Evolutionary conservation across 306 rosid species (phyloP), one percentile per base, ranked within the genome.

Genomic region (Dicorynia guianensis): DNA sequence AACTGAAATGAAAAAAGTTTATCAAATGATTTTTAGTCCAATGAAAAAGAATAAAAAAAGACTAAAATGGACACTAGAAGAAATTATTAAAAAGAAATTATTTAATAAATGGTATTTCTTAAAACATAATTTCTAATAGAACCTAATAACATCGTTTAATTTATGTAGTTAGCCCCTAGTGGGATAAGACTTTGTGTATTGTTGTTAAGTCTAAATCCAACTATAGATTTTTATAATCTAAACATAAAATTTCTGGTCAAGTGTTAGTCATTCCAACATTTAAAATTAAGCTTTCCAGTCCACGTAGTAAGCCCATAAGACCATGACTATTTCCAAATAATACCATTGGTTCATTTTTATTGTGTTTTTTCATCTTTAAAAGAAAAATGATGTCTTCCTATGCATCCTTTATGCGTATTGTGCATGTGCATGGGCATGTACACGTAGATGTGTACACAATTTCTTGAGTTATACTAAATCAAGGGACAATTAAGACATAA

Each of bases 121-220:
- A n/a, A n/a, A n/a, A n/a, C n/a, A n/a, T n/a, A n/a, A n/a, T n/a
- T n/a, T n/a, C n/a, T n/a, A n/a, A n/a, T n/a, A n/a, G n/a, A n/a
- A n/a, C n/a, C n/a, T n/a, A n/a, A n/a, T n/a, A n/a, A n/a, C n/a
- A n/a, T n/a, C n/a, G n/a, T n/a, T n/a, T n/a, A n/a, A n/a, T n/a
- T n/a, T n/a, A n/a, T n/a, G n/a, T n/a, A n/a, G n/a, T n/a, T n/a
- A n/a, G n/a, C n/a, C n/a, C n/a, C n/a, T n/a, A n/a, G n/a, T n/a
- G n/a, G n/a, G n/a, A n/a, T n/a, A n/a, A n/a, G n/a, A n/a, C n/a
- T n/a, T n/a, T n/a, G n/a, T n/a, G n/a, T n/a, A n/a, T n/a, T n/a
- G n/a, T n/a, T n/a, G n/a, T n/a, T n/a, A n/a, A 56, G 36, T 55
- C 46, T 74, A 56, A 64, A 66, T 49, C 56, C 34, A 62, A 78